phyloP scores from a whole-genome alignment of 2,329 filamentous ascomycete species.

The Epicoccum sorghinum region DNA sequence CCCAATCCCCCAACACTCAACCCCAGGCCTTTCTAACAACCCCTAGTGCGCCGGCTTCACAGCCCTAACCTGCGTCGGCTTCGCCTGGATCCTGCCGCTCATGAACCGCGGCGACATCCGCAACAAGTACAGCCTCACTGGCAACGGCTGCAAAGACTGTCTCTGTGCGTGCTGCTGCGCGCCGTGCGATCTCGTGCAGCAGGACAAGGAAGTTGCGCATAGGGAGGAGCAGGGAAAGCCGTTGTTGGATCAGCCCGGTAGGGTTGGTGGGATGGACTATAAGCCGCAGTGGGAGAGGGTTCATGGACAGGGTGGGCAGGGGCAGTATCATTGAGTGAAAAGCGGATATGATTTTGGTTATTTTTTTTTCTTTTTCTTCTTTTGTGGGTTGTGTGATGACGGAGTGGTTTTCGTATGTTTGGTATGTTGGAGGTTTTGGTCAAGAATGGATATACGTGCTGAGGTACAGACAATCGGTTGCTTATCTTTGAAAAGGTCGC shows the following conservation, averaged over 20 bases:
- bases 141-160: constrained; percentile 42
- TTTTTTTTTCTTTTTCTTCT: no score
- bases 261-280: constrained; percentile 33
- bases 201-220: constrained; percentile 40
- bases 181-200: constrained; percentile 43
- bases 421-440: no score
- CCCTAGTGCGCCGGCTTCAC: constrained; percentile 35
- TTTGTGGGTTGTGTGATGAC: no score
- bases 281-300: constrained; percentile 22
- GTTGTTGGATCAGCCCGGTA: constrained; percentile 27
- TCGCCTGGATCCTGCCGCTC: constrained; percentile 41
- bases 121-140: constrained; percentile 38
- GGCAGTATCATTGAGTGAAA: no score
- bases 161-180: constrained; percentile 43
- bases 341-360: no score
- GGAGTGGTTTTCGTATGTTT: no score
- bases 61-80: constrained; percentile 31
- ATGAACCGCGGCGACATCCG: constrained; percentile 42
- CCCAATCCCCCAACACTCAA: neutral
- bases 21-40: constrained; percentile 8
- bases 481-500: no score
- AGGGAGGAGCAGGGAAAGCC: constrained; percentile 26
- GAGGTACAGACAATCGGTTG: no score
- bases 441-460: no score
- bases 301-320: no score